Conservation (phyloP, 805 yeast species). For the Myxozyma geophila region DNA sequence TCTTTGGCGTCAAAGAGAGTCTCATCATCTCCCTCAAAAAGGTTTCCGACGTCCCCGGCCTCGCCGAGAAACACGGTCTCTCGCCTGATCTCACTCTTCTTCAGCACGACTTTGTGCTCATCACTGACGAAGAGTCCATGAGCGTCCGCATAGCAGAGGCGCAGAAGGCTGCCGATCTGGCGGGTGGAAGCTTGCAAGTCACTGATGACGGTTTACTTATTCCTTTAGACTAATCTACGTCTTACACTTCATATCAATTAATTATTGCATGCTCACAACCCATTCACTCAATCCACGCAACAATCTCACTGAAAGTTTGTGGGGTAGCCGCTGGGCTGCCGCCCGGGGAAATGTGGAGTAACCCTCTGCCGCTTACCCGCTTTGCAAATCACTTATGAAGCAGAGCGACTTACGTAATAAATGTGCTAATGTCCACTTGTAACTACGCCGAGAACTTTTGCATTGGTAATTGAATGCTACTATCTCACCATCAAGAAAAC, state of each 20-base stretch:
- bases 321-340: too few species aligned
- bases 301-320: background rate
- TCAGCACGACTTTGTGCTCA: conserved; percentile 28
- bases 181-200: conserved; percentile 9
- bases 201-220: conserved; percentile 29
- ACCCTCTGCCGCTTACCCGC: too few species aligned
- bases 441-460: too few species aligned
- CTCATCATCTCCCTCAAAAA: conserved; percentile 21
- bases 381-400: too few species aligned
- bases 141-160: conserved; percentile 13
- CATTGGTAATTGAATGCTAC: too few species aligned
- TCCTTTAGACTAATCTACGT: conserved; percentile 5
- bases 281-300: background rate
- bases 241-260: background rate
- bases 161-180: conserved; percentile 13
- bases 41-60: conserved; percentile 12
- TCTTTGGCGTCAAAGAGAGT: conserved; percentile 47
- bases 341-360: too few species aligned
- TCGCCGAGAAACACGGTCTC: conserved; percentile 22
- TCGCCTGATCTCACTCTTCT: conserved; percentile 17
- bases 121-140: conserved; percentile 24
- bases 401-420: too few species aligned
- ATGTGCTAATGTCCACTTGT: too few species aligned
- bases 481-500: too few species aligned
- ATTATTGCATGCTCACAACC: background rate